Base-by-base conservation (phyloP, 192 early-diverging fungal species). In the Obelidium mucronatum region DNA sequence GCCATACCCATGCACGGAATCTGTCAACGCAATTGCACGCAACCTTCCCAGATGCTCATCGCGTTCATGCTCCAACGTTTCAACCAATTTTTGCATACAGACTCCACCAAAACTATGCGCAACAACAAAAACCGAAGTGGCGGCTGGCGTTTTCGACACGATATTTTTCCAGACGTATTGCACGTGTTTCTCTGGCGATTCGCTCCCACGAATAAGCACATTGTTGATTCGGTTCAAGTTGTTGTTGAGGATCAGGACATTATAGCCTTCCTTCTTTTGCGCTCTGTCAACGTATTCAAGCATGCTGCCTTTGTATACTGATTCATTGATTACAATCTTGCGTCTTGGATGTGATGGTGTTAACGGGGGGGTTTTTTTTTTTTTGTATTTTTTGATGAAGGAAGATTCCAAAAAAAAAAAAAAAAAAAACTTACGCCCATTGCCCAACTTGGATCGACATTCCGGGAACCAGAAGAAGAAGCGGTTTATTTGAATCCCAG, bases 281-380 rank as follows among this genome's bases (percentile, higher is more conserved):
- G 74, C 74, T 30, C 64, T 42, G 6, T 76, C 30, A 53, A 76
- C 52, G 54, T 76, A 76, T 52, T 44, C 51, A 31, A 76, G 31
- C 74, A 76, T 76, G 64, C 64, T 67, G 31, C 74, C 74, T 19
- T 58, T 26, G n/a, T 48, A 55, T 4, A 76, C 53, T 19, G 11
- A 26, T 33, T 67, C 64, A 44, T 76, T 76, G 42, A 76, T 76
- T 6, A 76, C 54, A 56, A 76, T 76, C 39, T 76, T 76, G 24
- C 74, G 61, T n/a, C n/a, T n/a, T n/a, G n/a, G n/a, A n/a, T n/a
- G n/a, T n/a, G n/a, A n/a, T n/a, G n/a, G n/a, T n/a, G n/a, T n/a
- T n/a, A n/a, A n/a, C n/a, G n/a, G n/a, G n/a, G n/a, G n/a, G n/a
- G n/a, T n/a, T n/a, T n/a, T n/a, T n/a, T n/a, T n/a, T n/a, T n/a